These are phyloP conservation scores for Mycosphaerella sp. DNA, from an alignment of 2,329 filamentous ascomycete genomes.

Conservation along the genomic window DNA sequence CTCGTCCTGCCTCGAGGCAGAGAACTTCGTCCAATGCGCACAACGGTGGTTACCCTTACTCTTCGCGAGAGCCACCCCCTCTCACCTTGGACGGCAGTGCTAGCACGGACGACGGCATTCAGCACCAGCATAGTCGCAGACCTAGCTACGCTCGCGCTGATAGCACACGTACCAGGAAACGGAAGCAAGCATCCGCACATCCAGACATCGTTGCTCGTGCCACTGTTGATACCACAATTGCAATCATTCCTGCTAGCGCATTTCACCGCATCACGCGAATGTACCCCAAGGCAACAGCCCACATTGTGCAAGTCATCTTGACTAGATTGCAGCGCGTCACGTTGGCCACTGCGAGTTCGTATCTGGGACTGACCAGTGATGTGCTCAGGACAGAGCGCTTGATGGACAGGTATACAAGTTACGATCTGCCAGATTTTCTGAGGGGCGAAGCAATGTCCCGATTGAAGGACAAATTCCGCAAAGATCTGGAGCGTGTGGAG, in stretches of 20 bases:
- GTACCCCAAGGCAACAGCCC: constrained; percentile 91
- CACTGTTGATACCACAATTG: constrained; percentile 93
- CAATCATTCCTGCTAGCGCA: constrained; percentile 93
- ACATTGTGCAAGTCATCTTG: constrained; percentile 96
- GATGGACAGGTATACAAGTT: constrained; percentile 88
- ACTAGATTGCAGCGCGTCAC: constrained; percentile 93
- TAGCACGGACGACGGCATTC: constrained; percentile 23
- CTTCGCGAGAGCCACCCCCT: constrained; percentile 29
- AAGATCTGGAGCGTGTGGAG: constrained; percentile 72
- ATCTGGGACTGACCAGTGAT: constrained; percentile 84
- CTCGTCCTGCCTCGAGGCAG: constrained; percentile 26
- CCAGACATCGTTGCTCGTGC: constrained; percentile 96
- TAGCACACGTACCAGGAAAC: constrained; percentile 16
- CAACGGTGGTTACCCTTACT: constrained; percentile 8
- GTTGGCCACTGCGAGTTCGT: constrained; percentile 87
- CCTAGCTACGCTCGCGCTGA: constrained; percentile 24
- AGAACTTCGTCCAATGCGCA: constrained; percentile 18
- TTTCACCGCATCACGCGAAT: constrained; percentile 87
- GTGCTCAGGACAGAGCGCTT: constrained; percentile 87
- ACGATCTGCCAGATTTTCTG: constrained; percentile 84
- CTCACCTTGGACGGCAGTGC: constrained; percentile 25
- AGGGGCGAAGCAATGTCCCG: constrained; percentile 75
- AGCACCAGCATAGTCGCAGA: constrained; percentile 21
- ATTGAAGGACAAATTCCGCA: constrained; percentile 80
- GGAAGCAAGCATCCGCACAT: constrained; percentile 66